Evolutionary conservation across 2,329 filamentous ascomycete species (phyloP).

Genomic region (Botrytis pseudocinerea): DNA sequence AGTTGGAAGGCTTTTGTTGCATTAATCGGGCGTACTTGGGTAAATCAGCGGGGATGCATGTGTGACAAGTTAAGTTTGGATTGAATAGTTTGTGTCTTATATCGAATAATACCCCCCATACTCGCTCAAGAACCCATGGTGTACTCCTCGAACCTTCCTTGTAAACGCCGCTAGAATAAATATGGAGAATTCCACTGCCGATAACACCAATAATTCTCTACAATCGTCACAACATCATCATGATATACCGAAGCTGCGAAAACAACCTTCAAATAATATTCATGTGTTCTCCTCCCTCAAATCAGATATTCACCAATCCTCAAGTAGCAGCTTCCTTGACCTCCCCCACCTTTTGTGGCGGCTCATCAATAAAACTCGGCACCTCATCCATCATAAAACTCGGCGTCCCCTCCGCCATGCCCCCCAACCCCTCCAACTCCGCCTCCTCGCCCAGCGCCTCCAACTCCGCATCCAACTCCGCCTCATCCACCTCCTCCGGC

Average conservation of each 20-base stretch:
- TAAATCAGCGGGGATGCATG: neutral
- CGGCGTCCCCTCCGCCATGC: constrained; percentile 61
- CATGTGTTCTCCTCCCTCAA: neutral
- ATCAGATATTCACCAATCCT: neutral
- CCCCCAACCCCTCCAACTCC: constrained; percentile 70
- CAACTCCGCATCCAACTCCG: constrained; percentile 91
- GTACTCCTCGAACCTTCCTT: neutral
- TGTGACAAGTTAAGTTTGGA: neutral
- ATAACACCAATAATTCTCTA: neutral
- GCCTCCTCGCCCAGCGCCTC: constrained; percentile 93
- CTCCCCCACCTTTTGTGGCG: constrained; percentile 70
- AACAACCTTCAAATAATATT: neutral
- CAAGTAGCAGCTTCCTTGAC: constrained; percentile 76
- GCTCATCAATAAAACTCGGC: constrained; percentile 90
- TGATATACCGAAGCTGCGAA: neutral
- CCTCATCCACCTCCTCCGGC: constrained; percentile 95
- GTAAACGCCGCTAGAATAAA: neutral
- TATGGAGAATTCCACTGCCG: neutral
- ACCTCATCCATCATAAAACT: constrained; percentile 87
- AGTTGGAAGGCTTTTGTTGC: constrained; percentile 4
- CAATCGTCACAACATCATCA: neutral
- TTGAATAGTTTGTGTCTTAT: neutral
- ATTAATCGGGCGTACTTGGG: constrained; percentile 11
- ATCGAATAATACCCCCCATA: constrained; percentile 3
- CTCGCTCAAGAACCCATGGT: neutral